phyloP scores from a whole-genome alignment of 441 rosid genomes.

The Populus tomentosa region DNA sequence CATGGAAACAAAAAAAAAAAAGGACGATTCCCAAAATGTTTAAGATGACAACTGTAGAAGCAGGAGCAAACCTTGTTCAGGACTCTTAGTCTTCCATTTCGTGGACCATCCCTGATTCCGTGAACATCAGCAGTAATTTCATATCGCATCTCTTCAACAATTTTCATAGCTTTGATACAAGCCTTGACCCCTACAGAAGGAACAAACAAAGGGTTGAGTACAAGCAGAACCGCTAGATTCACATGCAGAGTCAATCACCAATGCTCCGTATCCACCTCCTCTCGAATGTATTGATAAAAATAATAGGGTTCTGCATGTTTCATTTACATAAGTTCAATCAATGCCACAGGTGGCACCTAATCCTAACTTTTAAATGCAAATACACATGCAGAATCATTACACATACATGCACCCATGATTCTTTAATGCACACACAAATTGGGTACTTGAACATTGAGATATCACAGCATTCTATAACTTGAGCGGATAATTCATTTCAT shows the following conservation, averaged over 20 bases:
- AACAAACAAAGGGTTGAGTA: background rate
- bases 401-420: background rate
- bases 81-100: slow-evolving; percentile 63
- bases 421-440: background rate
- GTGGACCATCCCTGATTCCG: slow-evolving; percentile 73
- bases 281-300: no score
- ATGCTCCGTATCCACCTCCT: background rate
- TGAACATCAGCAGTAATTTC: slow-evolving; percentile 67
- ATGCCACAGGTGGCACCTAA: no score
- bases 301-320: no score
- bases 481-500: background rate
- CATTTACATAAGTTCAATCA: no score
- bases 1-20: background rate
- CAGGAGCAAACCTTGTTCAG: slow-evolving; percentile 51
- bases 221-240: background rate
- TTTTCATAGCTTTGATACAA: slow-evolving; percentile 47
- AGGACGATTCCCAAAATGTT: background rate
- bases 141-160: slow-evolving; percentile 61
- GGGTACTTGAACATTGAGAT: background rate
- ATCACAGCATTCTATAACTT: background rate
- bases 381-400: background rate
- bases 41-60: slow-evolving; percentile 1
- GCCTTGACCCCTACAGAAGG: slow-evolving; percentile 65
- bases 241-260: background rate
- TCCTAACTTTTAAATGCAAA: no score